Evolutionary conservation across 495 filamentous ascomycete genomes (phyloP), one percentile per base, ranked within the genome.

Genomic region (Haplographium delicatum): DNA sequence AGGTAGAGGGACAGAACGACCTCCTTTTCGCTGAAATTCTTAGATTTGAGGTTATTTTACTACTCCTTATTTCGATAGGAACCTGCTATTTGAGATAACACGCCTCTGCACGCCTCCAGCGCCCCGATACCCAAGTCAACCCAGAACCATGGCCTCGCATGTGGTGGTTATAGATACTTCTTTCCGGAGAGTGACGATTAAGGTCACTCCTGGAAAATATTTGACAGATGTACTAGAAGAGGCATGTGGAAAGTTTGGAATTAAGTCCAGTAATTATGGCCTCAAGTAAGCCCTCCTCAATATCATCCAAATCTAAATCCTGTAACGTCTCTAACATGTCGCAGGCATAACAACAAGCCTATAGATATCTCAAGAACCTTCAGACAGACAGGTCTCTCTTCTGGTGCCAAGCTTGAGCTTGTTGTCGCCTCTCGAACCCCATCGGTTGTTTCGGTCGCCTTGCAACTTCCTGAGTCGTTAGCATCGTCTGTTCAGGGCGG

Each of bases 381-480:
- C 65, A 85, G 91, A n/a, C 84, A 91, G 26, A 87, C 91, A 1
- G 90, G 90, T 46, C 81, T 98, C 9, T 73, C 74, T 5, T 78
- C 88, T 13, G 93, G 93, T 24, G 91, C 93, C 22, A 95, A 94
- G 57, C 77, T 98, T 18, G 90, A 98, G 57, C 85, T 97, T 39
- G 83, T 95, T n/a, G 80, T 84, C 52, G 76, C 81, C 45, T 91
- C 89, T 24, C 84, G 81, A 40, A 89, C 88, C 0, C 85, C 91
- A 2, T 82, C 88, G 9, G 82, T 86, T 25, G 82, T 98, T 45
- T 86, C 83, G 19, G 83, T 97, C 19, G 89, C 87, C 4, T 73
- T 98, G 16, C 88, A 95, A 61, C 71, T 95, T 10, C 85, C 85
- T 22, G 73, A 81, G 20, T 75, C 76, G 4, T 86, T 87, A 61